A percentile compares a stretch with the other conserved stretches of the same genome.
Evolutionary conservation across 2,329 filamentous ascomycete species (phyloP).

Genomic region (Blastomyces percursus): DNA sequence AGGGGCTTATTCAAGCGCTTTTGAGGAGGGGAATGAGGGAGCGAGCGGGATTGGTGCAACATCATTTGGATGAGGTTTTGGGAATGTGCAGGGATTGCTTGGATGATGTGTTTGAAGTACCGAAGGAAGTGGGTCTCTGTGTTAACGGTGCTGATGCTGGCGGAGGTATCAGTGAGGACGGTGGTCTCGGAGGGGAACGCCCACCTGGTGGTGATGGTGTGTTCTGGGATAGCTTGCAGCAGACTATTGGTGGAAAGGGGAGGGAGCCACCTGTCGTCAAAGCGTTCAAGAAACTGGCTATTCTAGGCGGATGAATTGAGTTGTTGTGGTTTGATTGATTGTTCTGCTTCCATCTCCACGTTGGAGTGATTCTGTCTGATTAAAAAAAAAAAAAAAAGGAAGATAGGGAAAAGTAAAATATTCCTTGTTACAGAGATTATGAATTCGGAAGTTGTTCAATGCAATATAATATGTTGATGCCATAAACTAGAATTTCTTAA

Average conservation of each 20-base stretch:
- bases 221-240: constrained; percentile 32
- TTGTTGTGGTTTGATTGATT: neutral
- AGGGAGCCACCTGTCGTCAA: constrained; percentile 44
- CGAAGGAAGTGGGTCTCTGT: constrained; percentile 17
- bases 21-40: constrained; percentile 77
- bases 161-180: constrained; percentile 13
- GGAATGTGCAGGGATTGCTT: constrained; percentile 57
- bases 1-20: constrained; percentile 63
- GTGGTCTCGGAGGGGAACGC: constrained; percentile 5
- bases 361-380: neutral
- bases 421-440: neutral
- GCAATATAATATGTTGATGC: neutral
- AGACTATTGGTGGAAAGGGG: constrained; percentile 26
- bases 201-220: constrained; percentile 25
- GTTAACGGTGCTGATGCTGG: constrained; percentile 18
- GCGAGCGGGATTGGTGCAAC: constrained; percentile 66
- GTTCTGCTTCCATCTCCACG: neutral
- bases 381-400: neutral
- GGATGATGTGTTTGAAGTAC: constrained; percentile 55
- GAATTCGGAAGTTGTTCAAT: neutral
- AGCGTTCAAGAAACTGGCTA: constrained; percentile 30
- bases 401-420: neutral
- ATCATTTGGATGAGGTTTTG: constrained; percentile 61
- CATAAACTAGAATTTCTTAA: neutral
- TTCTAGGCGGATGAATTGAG: constrained; percentile 21